These are phyloP conservation scores for Trichoderma sp. DNA, from an alignment of 2,329 filamentous ascomycete genomes.

Conservation along the genomic window DNA sequence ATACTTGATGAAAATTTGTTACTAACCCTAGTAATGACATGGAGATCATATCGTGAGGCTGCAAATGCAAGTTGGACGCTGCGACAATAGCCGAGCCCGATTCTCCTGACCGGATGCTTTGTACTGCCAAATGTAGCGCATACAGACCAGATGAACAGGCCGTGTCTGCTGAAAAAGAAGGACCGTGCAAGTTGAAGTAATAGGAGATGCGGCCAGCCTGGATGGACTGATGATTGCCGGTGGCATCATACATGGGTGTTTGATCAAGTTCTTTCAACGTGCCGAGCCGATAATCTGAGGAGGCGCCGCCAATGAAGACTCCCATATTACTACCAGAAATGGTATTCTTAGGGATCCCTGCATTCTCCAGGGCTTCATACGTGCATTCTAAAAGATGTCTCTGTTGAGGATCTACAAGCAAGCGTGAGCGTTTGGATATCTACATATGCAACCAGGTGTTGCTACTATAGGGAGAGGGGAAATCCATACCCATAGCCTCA, in stretches of 20 bases:
- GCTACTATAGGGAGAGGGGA: background rate
- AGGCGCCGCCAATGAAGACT: slow-evolving; percentile 48
- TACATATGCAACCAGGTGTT: background rate
- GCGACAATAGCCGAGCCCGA: slow-evolving; percentile 46
- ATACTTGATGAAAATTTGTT: background rate
- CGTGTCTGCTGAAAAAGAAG: slow-evolving; percentile 51
- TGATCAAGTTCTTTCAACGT: slow-evolving; percentile 42
- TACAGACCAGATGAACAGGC: slow-evolving; percentile 52
- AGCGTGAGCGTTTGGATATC: background rate
- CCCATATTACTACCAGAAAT: slow-evolving; percentile 48
- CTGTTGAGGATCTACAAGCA: slow-evolving; percentile 47
- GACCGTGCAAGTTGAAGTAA: slow-evolving; percentile 53
- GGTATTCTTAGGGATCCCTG: slow-evolving; percentile 46
- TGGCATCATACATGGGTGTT: slow-evolving; percentile 51
- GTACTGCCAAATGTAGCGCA: slow-evolving; percentile 49
- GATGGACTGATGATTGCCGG: slow-evolving; percentile 49
- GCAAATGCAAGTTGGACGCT: slow-evolving; percentile 46
- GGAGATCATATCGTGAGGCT: slow-evolving; percentile 38
- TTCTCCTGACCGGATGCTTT: slow-evolving; percentile 47
- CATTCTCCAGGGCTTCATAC: slow-evolving; percentile 54
- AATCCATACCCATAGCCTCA: slow-evolving; percentile 40
- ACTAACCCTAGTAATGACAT: slow-evolving; percentile 33
- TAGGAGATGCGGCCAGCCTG: slow-evolving; percentile 54
- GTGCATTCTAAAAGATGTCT: slow-evolving; percentile 51
- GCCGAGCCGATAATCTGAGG: slow-evolving; percentile 48